Conservation (phyloP, 1,139 yeast species). For the Petasospora fabianii region DNA sequence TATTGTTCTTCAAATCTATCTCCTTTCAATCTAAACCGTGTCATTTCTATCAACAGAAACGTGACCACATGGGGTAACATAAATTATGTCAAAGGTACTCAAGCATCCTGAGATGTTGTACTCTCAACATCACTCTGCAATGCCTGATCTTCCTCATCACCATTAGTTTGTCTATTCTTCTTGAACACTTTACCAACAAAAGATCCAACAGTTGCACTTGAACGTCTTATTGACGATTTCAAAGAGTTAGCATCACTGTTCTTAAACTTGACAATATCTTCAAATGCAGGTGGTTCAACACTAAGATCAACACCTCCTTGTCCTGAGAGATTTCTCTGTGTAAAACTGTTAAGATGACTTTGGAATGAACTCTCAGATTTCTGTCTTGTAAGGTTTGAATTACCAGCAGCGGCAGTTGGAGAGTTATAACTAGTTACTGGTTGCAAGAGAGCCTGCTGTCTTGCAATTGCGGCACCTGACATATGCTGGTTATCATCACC, state of each 20-base stretch:
- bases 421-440: conserved; percentile 11
- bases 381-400: conserved; percentile 13
- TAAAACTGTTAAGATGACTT: conserved; percentile 19
- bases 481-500: conserved; percentile 10
- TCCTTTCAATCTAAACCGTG: too few species aligned
- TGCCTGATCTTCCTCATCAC: conserved; percentile 15
- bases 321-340: conserved; percentile 20
- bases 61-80: too few species aligned
- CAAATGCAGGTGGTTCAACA: conserved; percentile 41
- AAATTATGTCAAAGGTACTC: too few species aligned
- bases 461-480: conserved; percentile 33
- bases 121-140: conserved; percentile 20
- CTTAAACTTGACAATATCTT: conserved; percentile 33
- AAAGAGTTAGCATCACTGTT: conserved; percentile 31
- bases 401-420: conserved; percentile 6
- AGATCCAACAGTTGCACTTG: conserved; percentile 37
- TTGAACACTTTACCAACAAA: conserved; percentile 28
- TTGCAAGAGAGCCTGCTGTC: conserved; percentile 21
- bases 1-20: too few species aligned
- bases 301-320: conserved; percentile 20
- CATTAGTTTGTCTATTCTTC: conserved; percentile 16
- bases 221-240: conserved; percentile 36
- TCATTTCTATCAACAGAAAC: too few species aligned
- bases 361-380: conserved; percentile 24
- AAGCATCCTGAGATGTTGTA: conserved; percentile 3